Conservation (phyloP, 352 stramenopile genomes). For the Halophytophthora polymorphica region DNA sequence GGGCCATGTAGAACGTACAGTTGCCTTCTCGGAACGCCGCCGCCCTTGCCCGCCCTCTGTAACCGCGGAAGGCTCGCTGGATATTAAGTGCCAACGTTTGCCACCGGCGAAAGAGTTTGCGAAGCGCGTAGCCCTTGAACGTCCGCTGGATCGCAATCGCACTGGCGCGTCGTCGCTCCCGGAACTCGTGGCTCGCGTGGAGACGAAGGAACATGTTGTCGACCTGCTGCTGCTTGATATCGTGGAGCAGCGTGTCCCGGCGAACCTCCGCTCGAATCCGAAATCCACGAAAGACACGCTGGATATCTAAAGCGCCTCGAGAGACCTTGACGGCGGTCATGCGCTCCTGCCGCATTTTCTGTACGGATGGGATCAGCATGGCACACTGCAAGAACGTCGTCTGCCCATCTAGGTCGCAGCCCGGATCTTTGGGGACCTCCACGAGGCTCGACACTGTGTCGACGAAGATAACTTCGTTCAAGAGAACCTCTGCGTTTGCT, state of each 20-base stretch:
- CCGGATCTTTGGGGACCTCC: neutral
- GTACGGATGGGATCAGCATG: constrained; percentile 38
- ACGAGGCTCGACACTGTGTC: constrained; percentile 10
- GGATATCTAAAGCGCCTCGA: constrained; percentile 36
- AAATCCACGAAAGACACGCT: constrained; percentile 58
- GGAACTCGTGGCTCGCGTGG: constrained; percentile 33
- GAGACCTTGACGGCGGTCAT: constrained; percentile 13
- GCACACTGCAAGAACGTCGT: constrained; percentile 19
- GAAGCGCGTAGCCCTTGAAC: constrained; percentile 44
- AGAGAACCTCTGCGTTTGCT: constrained; percentile 40
- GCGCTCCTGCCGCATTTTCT: constrained; percentile 40
- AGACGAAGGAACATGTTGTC: constrained; percentile 35
- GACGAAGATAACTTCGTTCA: constrained; percentile 50
- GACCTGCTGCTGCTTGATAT: constrained; percentile 50
- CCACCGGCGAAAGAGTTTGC: constrained; percentile 31
- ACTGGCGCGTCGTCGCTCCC: constrained; percentile 43
- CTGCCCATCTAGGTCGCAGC: neutral
- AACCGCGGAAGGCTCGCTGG: constrained; percentile 55
- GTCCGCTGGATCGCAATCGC: constrained; percentile 54
- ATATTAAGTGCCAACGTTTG: constrained; percentile 30
- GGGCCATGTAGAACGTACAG: constrained; percentile 66
- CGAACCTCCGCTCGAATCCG: constrained; percentile 46
- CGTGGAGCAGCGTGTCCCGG: constrained; percentile 34
- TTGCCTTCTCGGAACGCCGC: constrained; percentile 62
- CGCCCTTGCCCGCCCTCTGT: constrained; percentile 46